Conservation (phyloP, 768 basidiomycete genomes). For the Russula sp. region DNA sequence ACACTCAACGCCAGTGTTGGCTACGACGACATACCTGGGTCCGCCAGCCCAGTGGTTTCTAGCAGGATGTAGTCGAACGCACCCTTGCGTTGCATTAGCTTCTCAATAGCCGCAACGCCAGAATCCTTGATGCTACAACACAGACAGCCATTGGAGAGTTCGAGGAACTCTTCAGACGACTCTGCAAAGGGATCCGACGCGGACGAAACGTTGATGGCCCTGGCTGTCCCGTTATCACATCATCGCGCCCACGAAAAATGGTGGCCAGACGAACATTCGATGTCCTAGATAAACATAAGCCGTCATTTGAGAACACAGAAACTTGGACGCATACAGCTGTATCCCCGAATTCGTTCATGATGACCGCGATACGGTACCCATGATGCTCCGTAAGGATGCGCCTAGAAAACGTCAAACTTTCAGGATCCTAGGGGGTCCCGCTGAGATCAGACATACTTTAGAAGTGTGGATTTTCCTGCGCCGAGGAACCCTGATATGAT, state of each 20-base stretch:
- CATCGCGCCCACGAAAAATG: background rate
- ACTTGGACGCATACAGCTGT: constrained; percentile 59
- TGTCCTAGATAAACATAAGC: constrained; percentile 53
- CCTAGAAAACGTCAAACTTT: constrained; percentile 32
- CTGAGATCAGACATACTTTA: constrained; percentile 49
- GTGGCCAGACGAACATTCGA: constrained; percentile 62
- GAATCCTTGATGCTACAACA: constrained; percentile 97
- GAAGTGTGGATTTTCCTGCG: constrained; percentile 88
- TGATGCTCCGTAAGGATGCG: constrained; percentile 90
- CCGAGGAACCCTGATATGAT: constrained; percentile 95
- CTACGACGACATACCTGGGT: constrained; percentile 58
- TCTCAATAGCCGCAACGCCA: constrained; percentile 90
- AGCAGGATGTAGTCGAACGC: constrained; percentile 92
- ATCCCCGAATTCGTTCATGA: constrained; percentile 98
- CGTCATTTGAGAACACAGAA: constrained; percentile 5
- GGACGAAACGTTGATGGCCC: constrained; percentile 77
- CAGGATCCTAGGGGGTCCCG: background rate
- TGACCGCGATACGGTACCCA: constrained; percentile 94
- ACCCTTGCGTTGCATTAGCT: constrained; percentile 79
- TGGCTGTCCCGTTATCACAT: constrained; percentile 44
- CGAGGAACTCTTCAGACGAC: constrained; percentile 79
- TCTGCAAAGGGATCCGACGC: constrained; percentile 55
- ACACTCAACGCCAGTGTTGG: background rate
- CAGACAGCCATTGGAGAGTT: constrained; percentile 93
- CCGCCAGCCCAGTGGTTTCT: constrained; percentile 93